Evolutionary conservation across 140 eudicot species (phyloP), one percentile per base, ranked within the genome.

Genomic region (Stevia rebaudiana): DNA sequence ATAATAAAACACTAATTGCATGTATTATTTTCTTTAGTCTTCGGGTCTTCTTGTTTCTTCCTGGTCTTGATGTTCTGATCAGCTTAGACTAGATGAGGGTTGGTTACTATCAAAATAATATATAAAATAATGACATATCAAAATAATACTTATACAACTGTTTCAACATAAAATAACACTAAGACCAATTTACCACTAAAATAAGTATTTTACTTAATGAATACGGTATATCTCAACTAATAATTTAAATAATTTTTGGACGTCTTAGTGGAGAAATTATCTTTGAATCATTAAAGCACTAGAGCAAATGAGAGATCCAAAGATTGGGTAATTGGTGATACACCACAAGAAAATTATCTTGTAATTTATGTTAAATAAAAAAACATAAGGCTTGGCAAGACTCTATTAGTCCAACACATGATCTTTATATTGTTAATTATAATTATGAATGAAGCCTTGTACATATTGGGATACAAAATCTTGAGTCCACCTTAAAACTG

Each of bases 401-500:
- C 7, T 3, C 16, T 39, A 65, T 69, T 35, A 64, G 64, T 41
- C 71, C 63, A 72, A 5, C 61, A 56, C 28, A n/a, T n/a, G n/a
- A 59, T 70, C 44, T 60, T 25, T 13, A 37, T 47, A 12, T 61
- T 71, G 8, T 35, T n/a, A n/a, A n/a, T n/a, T n/a, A n/a, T 22
- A 30, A 30, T 54, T 68, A 65, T 70, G 12, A 40, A 71, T 22
- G 51, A 55, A 55, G 61, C 43, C 73, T 78, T 81, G 33, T 62
- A 5, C 11, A 65, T n/a, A n/a, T n/a, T n/a, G 19, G 59, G 68
- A 30, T 76, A 64, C 44, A 73, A 80, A 78, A 64, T 61, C 67
- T 82, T 81, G 88, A 62, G 73, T 50, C 33, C 18, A 57, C 73
- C 78, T 56, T 46, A 36, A 74, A 66, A 57, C 28, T 74, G 17